These are phyloP conservation scores for Zychaea mexicana DNA, from an alignment of 371 early-diverging fungal species.

Conservation along the genomic window DNA sequence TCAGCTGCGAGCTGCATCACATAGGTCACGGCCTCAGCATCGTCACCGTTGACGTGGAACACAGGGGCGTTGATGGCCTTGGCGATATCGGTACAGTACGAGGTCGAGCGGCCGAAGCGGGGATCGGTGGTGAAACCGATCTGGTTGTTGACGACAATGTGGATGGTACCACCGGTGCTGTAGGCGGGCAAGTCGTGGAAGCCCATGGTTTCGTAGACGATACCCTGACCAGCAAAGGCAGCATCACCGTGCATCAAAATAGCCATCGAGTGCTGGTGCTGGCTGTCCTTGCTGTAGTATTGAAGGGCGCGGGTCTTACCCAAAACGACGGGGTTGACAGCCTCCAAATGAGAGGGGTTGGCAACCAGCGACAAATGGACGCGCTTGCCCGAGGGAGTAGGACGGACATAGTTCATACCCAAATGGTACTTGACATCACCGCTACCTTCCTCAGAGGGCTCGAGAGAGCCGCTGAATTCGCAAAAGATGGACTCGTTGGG, in stretches of 20 bases:
- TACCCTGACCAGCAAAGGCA: slow-evolving; percentile 96
- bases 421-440: slow-evolving; percentile 99
- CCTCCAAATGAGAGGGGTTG: slow-evolving; percentile 98
- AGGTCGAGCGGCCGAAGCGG: slow-evolving; percentile 92
- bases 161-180: slow-evolving; percentile 95
- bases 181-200: slow-evolving; percentile 94
- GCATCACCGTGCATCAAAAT: slow-evolving; percentile 98
- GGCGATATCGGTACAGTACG: slow-evolving; percentile 97
- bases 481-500: slow-evolving; percentile 97
- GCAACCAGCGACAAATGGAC: slow-evolving; percentile 95
- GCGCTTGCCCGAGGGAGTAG: slow-evolving; percentile 94
- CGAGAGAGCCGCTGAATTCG: slow-evolving; percentile 85
- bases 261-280: slow-evolving; percentile 83
- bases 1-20: slow-evolving; percentile 93
- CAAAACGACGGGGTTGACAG: slow-evolving; percentile 96
- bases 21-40: slow-evolving; percentile 94
- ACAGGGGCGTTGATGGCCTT: slow-evolving; percentile 96
- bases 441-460: slow-evolving; percentile 88
- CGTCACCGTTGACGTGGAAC: slow-evolving; percentile 97
- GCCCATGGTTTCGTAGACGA: slow-evolving; percentile 96
- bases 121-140: slow-evolving; percentile 98
- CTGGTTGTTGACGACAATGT: slow-evolving; percentile 98
- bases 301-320: slow-evolving; percentile 96
- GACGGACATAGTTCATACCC: slow-evolving; percentile 96
- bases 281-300: slow-evolving; percentile 86